phyloP scores from a whole-genome alignment of 2,329 filamentous ascomycete species.

The Diaporthe eres region DNA sequence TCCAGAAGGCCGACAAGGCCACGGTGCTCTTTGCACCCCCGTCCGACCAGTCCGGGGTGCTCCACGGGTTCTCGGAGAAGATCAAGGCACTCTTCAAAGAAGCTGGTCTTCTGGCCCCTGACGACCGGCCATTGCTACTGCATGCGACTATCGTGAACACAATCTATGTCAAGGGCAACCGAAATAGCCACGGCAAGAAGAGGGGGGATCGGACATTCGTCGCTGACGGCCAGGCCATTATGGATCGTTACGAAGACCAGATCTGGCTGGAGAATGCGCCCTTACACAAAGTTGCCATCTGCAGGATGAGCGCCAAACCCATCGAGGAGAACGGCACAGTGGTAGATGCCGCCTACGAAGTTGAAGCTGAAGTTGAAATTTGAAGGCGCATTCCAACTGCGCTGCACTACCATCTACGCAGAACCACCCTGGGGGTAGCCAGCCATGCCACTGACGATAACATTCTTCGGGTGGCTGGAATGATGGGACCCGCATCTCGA shows the following conservation, averaged over 20 bases:
- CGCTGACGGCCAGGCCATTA: slow-evolving; percentile 68
- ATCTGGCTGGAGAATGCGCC: slow-evolving; percentile 79
- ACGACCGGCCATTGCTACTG: slow-evolving; percentile 76
- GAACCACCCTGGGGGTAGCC: too few species aligned
- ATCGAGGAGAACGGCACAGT: slow-evolving; percentile 62
- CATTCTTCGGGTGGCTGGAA: neutral
- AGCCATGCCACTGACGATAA: neutral
- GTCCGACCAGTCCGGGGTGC: slow-evolving; percentile 62
- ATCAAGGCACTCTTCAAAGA: slow-evolving; percentile 69
- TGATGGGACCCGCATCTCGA: neutral
- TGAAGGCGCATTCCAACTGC: slow-evolving; percentile 42
- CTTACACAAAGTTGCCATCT: slow-evolving; percentile 82
- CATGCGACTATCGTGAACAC: slow-evolving; percentile 93
- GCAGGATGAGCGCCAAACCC: slow-evolving; percentile 88
- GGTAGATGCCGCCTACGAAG: slow-evolving; percentile 68
- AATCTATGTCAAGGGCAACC: slow-evolving; percentile 74
- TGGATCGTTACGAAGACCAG: slow-evolving; percentile 74
- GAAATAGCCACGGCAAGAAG: slow-evolving; percentile 44
- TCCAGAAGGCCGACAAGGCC: slow-evolving; percentile 69
- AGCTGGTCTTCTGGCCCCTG: slow-evolving; percentile 68
- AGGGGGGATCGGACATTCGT: slow-evolving; percentile 56
- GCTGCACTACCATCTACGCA: neutral
- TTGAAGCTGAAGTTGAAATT: slow-evolving; percentile 63
- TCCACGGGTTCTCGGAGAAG: slow-evolving; percentile 71
- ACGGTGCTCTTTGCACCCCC: slow-evolving; percentile 78